These are phyloP conservation scores for Rubia yunnanensis DNA, from an alignment of 257 asterid genomes.

Conservation along the genomic window DNA sequence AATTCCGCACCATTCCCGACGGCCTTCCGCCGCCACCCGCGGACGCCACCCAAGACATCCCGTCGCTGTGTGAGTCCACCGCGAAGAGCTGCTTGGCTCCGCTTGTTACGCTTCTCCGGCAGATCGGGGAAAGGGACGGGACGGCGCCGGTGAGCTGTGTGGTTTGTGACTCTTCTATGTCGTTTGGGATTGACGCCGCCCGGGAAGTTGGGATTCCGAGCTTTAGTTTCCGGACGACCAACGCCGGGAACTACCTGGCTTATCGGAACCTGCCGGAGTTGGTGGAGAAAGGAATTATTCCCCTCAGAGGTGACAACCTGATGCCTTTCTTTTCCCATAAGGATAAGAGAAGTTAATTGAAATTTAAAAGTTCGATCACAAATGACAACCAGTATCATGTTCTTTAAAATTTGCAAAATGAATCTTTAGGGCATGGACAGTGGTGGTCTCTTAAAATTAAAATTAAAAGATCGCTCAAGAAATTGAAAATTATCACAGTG, in stretches of 20 bases:
- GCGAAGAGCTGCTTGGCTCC: conserved; percentile 16
- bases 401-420: too few species aligned
- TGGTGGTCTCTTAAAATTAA: too few species aligned
- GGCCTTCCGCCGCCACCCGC: conserved; percentile 14
- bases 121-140: conserved; percentile 1
- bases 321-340: too few species aligned
- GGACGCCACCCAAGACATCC: conserved; percentile 17
- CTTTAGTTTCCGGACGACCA: conserved; percentile 17
- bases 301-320: conserved; percentile 22
- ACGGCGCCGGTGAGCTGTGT: conserved; percentile 23
- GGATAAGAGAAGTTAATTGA: background rate
- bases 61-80: conserved; percentile 14
- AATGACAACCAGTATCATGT: too few species aligned
- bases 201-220: conserved; percentile 18
- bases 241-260: conserved; percentile 12
- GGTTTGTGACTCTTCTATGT: conserved; percentile 18
- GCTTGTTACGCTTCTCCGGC: conserved; percentile 15
- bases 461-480: too few species aligned
- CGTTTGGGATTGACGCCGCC: conserved; percentile 19
- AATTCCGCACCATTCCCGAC: conserved; percentile 28
- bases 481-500: too few species aligned
- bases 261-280: conserved; percentile 9
- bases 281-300: conserved; percentile 15
- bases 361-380: background rate
- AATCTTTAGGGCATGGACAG: too few species aligned